A percentile compares a stretch with the other conserved stretches of the same genome.
These are phyloP conservation scores for Plicaturopsis crispa DNA, from an alignment of 768 basidiomycete genomes.

Conservation along the genomic window DNA sequence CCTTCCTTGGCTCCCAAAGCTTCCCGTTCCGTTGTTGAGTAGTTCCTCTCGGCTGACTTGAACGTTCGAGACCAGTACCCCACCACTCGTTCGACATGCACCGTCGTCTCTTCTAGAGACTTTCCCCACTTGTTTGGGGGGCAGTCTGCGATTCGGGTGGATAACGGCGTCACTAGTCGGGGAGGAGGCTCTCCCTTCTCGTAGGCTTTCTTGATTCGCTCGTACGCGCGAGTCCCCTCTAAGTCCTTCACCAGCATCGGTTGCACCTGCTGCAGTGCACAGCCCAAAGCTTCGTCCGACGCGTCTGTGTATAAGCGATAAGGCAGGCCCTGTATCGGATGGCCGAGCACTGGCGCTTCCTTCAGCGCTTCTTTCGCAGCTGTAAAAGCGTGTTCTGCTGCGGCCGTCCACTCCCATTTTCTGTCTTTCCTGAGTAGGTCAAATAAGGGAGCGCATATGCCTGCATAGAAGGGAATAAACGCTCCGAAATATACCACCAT, in stretches of 20 bases:
- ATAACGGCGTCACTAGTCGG: conserved; percentile 10
- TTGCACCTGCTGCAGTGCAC: conserved; percentile 26
- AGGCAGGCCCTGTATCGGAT: conserved; percentile 18
- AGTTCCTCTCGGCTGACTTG: conserved; percentile 25
- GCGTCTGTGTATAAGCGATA: conserved; percentile 30
- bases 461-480: conserved; percentile 28
- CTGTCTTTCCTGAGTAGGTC: conserved; percentile 20
- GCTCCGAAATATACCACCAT: conserved; percentile 29
- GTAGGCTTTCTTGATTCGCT: conserved; percentile 15
- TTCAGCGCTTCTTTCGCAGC: conserved; percentile 20
- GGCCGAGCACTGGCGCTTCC: conserved; percentile 24
- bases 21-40: conserved; percentile 30
- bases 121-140: conserved; percentile 12
- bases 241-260: conserved; percentile 18
- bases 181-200: conserved; percentile 14
- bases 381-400: conserved; percentile 19
- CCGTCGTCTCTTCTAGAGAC: conserved; percentile 22
- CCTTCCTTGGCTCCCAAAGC: conserved; percentile 30
- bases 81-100: conserved; percentile 23
- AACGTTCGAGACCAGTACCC: conserved; percentile 22
- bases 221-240: conserved; percentile 19
- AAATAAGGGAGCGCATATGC: conserved; percentile 25
- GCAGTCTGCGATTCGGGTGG: conserved; percentile 13
- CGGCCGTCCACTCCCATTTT: conserved; percentile 14
- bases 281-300: conserved; percentile 20